Conservation (phyloP, 2,329 filamentous ascomycete species). For the Sporothrix schenckii region DNA sequence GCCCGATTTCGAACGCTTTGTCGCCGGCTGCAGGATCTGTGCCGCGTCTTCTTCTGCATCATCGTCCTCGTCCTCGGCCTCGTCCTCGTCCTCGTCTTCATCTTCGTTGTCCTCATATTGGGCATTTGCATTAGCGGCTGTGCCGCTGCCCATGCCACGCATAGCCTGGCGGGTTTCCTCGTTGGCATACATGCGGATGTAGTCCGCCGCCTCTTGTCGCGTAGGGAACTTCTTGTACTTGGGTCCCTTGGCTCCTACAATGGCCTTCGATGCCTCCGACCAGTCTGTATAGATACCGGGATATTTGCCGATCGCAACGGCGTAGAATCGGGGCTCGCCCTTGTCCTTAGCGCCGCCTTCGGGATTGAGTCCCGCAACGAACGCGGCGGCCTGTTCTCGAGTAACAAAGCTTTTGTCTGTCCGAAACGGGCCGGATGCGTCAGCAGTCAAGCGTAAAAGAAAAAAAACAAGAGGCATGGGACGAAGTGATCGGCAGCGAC, state of each 20-base stretch:
- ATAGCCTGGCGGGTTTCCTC: conserved; percentile 49
- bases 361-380: conserved; percentile 64
- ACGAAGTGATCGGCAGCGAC: conserved; percentile 42
- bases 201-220: conserved; percentile 74
- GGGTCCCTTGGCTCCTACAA: conserved; percentile 70
- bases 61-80: conserved; percentile 37
- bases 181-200: conserved; percentile 60
- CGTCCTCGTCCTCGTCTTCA: conserved; percentile 37
- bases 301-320: conserved; percentile 60
- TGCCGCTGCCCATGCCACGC: conserved; percentile 40
- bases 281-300: conserved; percentile 67
- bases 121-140: conserved; percentile 30
- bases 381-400: conserved; percentile 75
- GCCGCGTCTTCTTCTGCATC: conserved; percentile 43
- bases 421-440: not conserved
- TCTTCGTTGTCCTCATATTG: conserved; percentile 38
- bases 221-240: conserved; percentile 72
- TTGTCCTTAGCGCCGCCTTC: conserved; percentile 45
- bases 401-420: conserved; percentile 79
- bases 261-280: conserved; percentile 71
- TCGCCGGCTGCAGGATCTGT: conserved; percentile 42
- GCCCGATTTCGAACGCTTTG: conserved; percentile 44
- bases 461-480: not conserved
- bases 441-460: conserved; percentile 37
- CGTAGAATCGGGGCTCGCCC: conserved; percentile 57